Evolutionary conservation across 108 stramenopile species (phyloP).

Genomic region (Cafeteria roenbergensis): DNA sequence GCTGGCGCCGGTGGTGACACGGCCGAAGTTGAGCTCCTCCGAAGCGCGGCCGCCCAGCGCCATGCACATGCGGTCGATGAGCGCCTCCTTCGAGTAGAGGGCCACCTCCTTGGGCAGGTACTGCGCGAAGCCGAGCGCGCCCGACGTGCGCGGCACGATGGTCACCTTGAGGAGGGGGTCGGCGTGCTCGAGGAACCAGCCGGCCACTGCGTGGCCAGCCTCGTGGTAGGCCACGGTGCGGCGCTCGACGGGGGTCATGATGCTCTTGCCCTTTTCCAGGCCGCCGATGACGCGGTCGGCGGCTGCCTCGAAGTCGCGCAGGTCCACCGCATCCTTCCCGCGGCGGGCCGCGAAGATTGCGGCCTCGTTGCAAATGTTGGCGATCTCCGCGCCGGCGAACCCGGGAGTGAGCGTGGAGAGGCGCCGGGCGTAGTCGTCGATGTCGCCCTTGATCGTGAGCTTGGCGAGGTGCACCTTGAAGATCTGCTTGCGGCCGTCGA

Average conservation of each 20-base stretch:
- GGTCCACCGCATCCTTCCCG: conserved; percentile 59
- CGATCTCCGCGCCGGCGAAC: conserved; percentile 87
- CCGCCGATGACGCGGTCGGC: conserved; percentile 86
- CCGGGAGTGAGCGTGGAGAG: conserved; percentile 81
- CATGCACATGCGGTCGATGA: conserved; percentile 89
- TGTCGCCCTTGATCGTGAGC: conserved; percentile 55
- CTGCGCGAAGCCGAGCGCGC: conserved; percentile 86
- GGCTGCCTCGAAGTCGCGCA: conserved; percentile 81
- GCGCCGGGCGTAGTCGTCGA: conserved; percentile 56
- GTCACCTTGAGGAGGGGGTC: conserved; percentile 90
- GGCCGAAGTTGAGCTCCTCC: conserved; percentile 78
- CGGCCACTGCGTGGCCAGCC: conserved; percentile 85
- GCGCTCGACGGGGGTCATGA: conserved; percentile 72
- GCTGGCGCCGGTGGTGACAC: conserved; percentile 81
- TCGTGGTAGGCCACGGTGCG: conserved; percentile 86
- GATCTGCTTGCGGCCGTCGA: conserved; percentile 75
- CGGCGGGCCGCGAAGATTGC: conserved; percentile 84
- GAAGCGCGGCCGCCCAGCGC: conserved; percentile 83
- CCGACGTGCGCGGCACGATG: conserved; percentile 73
- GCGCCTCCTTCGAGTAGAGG: conserved; percentile 63
- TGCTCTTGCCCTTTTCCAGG: conserved; percentile 70
- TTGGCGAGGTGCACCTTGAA: conserved; percentile 74
- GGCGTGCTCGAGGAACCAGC: conserved; percentile 87
- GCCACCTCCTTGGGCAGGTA: conserved; percentile 85
- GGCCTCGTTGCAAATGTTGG: conserved; percentile 93